Evolutionary conservation across 805 yeast genomes (phyloP), one percentile per base, ranked within the genome.

Genomic region (Wickerhamiella bombiphila): DNA sequence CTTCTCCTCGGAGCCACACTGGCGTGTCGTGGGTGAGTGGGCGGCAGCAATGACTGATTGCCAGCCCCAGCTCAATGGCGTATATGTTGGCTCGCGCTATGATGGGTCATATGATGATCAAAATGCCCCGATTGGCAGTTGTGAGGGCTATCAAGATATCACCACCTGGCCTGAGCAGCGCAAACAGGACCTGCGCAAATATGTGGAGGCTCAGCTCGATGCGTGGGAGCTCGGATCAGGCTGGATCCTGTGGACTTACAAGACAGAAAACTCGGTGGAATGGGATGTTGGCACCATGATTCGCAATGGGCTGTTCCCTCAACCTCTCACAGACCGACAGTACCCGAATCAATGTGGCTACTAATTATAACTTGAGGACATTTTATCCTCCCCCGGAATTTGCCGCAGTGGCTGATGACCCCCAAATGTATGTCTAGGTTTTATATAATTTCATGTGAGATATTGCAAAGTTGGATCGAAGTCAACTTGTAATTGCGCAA

Each of bases 181-280:
- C 52, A 72, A 68, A 54, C 51, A 50, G 18, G 64, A 72, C 46
- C 70, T 76, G 34, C 74, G 94, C 57, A 67, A 63, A 49, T 83
- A 66, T 55, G 65, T 85, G 36, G 95, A 86, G 63, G 94, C 94
- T 35, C 95, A 86, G 66, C 63, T 86, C 53, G 94, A 86, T 55
- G 82, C 94, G 1, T 76, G 66, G 53, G 81, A 76, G 50, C 69
- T 68, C 49, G 59, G 60, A 30, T 37, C 73, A 41, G 97, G 97
- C 22, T 86, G 95, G 95, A 70, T 82, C 41, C 78, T 80, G 65
- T 86, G 96, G 96, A 72, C 78, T 57, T 85, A 82, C 78, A 86
- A 85, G 66, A 80, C 94, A 20, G 95, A 86, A 60, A 60, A 59
- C 47, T 65, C 81, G 16, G 56, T 77, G 38, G 95, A 86, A 57